Evolutionary conservation across 345 rosid species (phyloP).

Genomic region (Melaleuca quinquenervia): DNA sequence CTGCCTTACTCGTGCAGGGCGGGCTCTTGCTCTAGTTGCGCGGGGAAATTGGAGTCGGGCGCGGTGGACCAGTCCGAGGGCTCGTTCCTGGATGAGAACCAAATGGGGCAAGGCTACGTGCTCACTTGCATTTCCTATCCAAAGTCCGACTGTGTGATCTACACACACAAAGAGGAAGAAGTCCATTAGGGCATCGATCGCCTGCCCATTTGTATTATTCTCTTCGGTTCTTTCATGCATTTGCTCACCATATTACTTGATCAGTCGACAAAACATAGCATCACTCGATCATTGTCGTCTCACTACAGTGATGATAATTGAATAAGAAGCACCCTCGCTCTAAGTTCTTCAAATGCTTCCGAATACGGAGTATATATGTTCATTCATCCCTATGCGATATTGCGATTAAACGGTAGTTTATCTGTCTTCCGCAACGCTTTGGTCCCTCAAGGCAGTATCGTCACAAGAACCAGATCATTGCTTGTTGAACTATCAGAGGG

Average conservation of each 20-base stretch:
- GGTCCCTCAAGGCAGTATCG: not conserved
- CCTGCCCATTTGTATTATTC: not conserved
- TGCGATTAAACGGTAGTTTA: not conserved
- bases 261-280: not conserved
- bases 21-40: slow-evolving; percentile 85
- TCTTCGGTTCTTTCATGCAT: not conserved
- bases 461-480: not conserved
- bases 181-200: slow-evolving; percentile 17
- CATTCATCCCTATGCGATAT: not conserved
- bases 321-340: not conserved
- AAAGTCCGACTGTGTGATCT: slow-evolving; percentile 62
- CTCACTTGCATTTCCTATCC: slow-evolving; percentile 78
- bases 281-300: not conserved
- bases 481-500: not conserved
- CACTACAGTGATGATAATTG: not conserved
- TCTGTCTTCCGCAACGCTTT: not conserved
- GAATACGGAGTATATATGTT: not conserved
- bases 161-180: slow-evolving; percentile 74
- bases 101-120: slow-evolving; percentile 43
- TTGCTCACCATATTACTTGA: not conserved
- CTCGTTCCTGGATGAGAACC: slow-evolving; percentile 62
- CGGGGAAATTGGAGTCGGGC: slow-evolving; percentile 54
- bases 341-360: not conserved
- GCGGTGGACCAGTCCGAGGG: slow-evolving; percentile 79
- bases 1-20: slow-evolving; percentile 91